A percentile compares a stretch with the other conserved stretches of the same genome.
Evolutionary conservation across 179 eudicot genomes (phyloP).

Genomic region (Beta lomatogona): DNA sequence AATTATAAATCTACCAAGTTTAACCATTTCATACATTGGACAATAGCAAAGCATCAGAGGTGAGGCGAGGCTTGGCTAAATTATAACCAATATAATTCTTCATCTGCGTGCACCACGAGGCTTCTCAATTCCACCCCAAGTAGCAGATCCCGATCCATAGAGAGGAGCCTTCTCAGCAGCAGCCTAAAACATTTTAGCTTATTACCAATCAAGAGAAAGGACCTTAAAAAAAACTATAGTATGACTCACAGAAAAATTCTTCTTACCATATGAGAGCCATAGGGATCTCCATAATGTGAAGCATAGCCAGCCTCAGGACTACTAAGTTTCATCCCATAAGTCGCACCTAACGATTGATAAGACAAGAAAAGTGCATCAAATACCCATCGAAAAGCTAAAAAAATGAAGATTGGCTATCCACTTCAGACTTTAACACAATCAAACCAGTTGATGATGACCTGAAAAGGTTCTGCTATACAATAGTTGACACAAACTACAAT

Average conservation of each 20-base stretch:
- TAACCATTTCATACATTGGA: slow-evolving; percentile 42
- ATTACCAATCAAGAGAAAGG: slow-evolving; percentile 18
- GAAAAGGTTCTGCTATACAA: neutral
- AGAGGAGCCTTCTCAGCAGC: slow-evolving; percentile 71
- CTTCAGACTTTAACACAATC: neutral
- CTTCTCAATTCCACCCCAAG: slow-evolving; percentile 80
- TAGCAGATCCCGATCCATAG: slow-evolving; percentile 77
- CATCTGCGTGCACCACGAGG: slow-evolving; percentile 65
- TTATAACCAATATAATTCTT: slow-evolving; percentile 26
- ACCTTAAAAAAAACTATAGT: neutral
- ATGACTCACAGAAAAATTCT: slow-evolving; percentile 13
- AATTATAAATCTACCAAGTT: slow-evolving; percentile 40
- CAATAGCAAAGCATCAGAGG: slow-evolving; percentile 29
- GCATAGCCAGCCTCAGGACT: slow-evolving; percentile 61
- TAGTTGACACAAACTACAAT: too few species aligned
- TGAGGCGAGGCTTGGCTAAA: slow-evolving; percentile 10
- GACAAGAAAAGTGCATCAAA: slow-evolving; percentile 27
- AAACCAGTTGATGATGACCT: neutral
- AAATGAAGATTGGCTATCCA: neutral
- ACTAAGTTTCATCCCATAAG: slow-evolving; percentile 68
- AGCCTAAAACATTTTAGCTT: slow-evolving; percentile 51
- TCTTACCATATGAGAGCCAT: slow-evolving; percentile 73
- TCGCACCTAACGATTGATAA: slow-evolving; percentile 56
- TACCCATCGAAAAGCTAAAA: neutral
- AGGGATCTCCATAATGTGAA: slow-evolving; percentile 73